Base-by-base conservation (phyloP, 805 yeast species). In the Brettanomyces naardenensis region DNA sequence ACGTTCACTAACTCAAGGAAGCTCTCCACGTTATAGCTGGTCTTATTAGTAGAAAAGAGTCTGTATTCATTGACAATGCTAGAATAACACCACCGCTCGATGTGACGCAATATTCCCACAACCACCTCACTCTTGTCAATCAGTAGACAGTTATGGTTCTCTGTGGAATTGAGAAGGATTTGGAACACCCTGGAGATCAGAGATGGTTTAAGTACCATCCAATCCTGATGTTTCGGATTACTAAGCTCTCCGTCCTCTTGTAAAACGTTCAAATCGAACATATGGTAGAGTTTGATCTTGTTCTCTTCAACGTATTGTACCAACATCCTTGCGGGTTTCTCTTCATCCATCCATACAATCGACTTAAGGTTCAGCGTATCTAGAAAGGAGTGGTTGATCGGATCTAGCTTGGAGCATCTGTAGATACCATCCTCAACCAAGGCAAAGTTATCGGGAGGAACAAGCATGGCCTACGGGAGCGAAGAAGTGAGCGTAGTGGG, bases 371-470 rank as follows among this genome's bases (percentile, higher is more conserved):
- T 66, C 21, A 90, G 65, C 0, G 95, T 84, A 40, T 76, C 81
- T 19, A 90, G 54, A 52, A 89, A 90, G 20, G 92, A 81, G 41
- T 80, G 68, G 55, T 84, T 80, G 40, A 84, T 76, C 1, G 85
- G 74, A 42, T 83, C 90, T 9, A 90, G 60, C 48, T 78, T 77
- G 4, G 92, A 72, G 51, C 96, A 85, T 38, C 97, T 69, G 61
- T 84, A 81, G 1, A 90, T 64, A 0, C 95, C 95, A 19, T 80
- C 79, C 59, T 92, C 97, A 4, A 89, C 96, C 22, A 87, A 68
- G 0, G 95, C 95, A 63, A 84, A 92, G 54, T 84, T 85, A 35
- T 87, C 90, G 1, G 98, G 97, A 1, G 95, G 95, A 1, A 89
- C 85, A 23, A 88, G 66, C 96, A 88, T 87, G 21, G 30, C 28